Evolutionary conservation across 352 stramenopile genomes (phyloP).

Genomic region (Globisporangium carolinianum): DNA sequence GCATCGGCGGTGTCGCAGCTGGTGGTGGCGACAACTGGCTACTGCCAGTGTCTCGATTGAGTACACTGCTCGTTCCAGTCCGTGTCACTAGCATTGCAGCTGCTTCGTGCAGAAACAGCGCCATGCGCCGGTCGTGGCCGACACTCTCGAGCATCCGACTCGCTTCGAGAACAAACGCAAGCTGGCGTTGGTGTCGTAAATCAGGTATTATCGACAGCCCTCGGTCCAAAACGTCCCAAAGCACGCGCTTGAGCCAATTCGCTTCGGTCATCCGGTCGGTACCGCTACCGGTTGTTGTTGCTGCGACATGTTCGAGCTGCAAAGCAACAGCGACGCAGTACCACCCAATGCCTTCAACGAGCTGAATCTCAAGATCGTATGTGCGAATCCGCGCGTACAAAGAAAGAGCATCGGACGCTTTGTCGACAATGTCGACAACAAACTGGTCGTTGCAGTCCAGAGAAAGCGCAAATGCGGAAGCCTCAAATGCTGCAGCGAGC

Average conservation of each 20-base stretch:
- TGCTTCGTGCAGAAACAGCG: conserved; percentile 70
- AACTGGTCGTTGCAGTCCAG: conserved; percentile 47
- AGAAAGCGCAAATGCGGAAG: conserved; percentile 57
- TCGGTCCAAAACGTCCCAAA: conserved; percentile 64
- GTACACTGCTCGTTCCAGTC: conserved; percentile 18
- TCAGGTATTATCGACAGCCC: conserved; percentile 46
- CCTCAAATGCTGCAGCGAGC: conserved; percentile 77
- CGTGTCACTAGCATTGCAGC: conserved; percentile 34
- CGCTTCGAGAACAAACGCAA: conserved; percentile 59
- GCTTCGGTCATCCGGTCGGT: conserved; percentile 42
- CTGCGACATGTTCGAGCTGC: conserved; percentile 14
- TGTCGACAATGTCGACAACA: conserved; percentile 68
- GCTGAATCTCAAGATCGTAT: conserved; percentile 55
- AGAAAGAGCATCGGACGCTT: conserved; percentile 57
- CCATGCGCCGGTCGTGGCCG: conserved; percentile 51
- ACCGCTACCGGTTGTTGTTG: not conserved
- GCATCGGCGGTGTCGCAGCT: conserved; percentile 8
- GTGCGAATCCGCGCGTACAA: conserved; percentile 65
- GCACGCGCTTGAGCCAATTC: conserved; percentile 61
- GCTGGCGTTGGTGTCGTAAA: conserved; percentile 35
- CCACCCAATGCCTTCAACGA: conserved; percentile 65
- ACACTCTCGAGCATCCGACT: conserved; percentile 63
- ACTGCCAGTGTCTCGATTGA: too few species aligned
- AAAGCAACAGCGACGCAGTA: conserved; percentile 57
- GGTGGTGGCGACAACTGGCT: conserved; percentile 5